phyloP scores from a whole-genome alignment of 2,329 filamentous ascomycete species.

The Clarireedia paspali region DNA sequence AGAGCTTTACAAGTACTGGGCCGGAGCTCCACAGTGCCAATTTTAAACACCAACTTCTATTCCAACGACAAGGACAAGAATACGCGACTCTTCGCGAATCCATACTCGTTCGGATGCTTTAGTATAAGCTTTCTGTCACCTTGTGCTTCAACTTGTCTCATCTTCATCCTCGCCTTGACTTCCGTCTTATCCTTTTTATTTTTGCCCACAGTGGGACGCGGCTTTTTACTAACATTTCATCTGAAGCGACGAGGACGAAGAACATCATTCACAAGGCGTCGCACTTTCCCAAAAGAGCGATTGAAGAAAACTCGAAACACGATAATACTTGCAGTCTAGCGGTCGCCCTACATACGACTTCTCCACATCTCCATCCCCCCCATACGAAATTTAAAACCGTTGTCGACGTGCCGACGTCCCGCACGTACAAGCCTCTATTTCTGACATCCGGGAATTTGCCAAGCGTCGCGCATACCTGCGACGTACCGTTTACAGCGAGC shows the following conservation, averaged over 20 bases:
- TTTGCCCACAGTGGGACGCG: conserved; percentile 1
- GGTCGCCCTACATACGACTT: neutral
- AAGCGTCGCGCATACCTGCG: conserved; percentile 2
- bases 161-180: conserved; percentile 13
- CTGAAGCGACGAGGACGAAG: conserved; percentile 19
- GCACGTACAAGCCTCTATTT: neutral
- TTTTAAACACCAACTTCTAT: neutral
- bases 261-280: conserved; percentile 21
- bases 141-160: conserved; percentile 25
- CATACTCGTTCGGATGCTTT: neutral
- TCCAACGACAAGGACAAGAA: neutral
- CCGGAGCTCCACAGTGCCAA: no score
- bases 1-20: no score
- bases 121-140: conserved; percentile 26
- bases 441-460: conserved; percentile 4
- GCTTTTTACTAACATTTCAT: conserved; percentile 22
- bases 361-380: neutral
- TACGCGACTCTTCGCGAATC: neutral
- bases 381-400: neutral
- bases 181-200: conserved; percentile 4
- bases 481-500: neutral
- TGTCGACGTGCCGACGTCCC: neutral
- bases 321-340: neutral
- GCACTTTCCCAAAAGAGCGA: conserved; percentile 9
- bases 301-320: neutral